Conservation (phyloP, 1,284 basidiomycete species). For the Rhodotorula sp. region DNA sequence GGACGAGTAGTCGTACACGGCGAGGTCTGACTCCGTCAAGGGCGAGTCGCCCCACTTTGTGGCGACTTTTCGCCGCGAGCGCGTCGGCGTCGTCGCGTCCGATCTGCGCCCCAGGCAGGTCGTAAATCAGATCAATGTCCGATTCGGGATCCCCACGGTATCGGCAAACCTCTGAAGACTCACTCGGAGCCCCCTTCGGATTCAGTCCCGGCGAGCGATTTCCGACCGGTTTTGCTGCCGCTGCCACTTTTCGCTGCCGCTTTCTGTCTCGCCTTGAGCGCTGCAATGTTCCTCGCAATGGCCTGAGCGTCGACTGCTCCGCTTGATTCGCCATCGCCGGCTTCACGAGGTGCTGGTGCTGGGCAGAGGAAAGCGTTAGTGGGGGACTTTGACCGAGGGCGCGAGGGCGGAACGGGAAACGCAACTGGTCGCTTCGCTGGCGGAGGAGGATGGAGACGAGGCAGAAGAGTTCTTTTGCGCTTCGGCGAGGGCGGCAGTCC, state of each 20-base stretch:
- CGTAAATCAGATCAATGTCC: too few relatives aligned
- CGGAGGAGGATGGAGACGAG: slow-evolving; percentile 1
- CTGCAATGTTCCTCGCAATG: slow-evolving; percentile 88
- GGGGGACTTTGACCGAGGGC: too few relatives aligned
- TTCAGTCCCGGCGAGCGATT: slow-evolving; percentile 50
- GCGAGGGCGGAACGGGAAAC: not conserved
- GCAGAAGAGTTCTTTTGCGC: too few relatives aligned
- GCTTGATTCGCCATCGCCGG: too few relatives aligned
- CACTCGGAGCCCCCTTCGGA: slow-evolving; percentile 38
- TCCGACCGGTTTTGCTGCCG: slow-evolving; percentile 57
- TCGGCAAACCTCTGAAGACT: too few relatives aligned
- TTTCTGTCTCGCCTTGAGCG: slow-evolving; percentile 73
- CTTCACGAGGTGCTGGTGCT: slow-evolving; percentile 14
- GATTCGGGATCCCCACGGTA: too few relatives aligned
- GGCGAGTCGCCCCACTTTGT: slow-evolving; percentile 41
- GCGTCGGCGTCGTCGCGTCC: slow-evolving; percentile 29
- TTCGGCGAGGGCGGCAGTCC: not conserved
- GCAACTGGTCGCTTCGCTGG: slow-evolving; percentile 23
- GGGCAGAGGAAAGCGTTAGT: not conserved
- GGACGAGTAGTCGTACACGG: slow-evolving; percentile 46
- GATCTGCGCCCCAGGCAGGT: slow-evolving; percentile 23
- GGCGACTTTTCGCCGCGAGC: slow-evolving; percentile 43
- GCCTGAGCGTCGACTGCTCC: slow-evolving; percentile 66
- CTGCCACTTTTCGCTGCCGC: slow-evolving; percentile 53
- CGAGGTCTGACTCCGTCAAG: slow-evolving; percentile 59